Base-by-base conservation (phyloP, 306 rosid species). In the Quercus parvula region DNA sequence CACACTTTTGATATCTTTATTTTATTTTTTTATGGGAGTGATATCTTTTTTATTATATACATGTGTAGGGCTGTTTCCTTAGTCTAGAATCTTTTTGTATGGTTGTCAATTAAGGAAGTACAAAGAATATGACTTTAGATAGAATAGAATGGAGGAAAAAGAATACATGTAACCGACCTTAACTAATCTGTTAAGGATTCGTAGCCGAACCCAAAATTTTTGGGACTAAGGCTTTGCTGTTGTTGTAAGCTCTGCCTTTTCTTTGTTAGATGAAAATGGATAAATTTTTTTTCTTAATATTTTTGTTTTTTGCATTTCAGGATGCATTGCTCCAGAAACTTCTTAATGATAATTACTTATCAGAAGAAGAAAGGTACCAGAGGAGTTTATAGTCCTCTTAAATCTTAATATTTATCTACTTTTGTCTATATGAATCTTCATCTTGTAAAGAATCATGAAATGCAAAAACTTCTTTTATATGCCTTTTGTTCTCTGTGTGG, bases 281-380 rank as follows among this genome's bases (percentile, higher is more conserved):
- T 33, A 56, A 78, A 28, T 64, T 19, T 56, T 6, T 63, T 18
- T 70, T 63, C 24, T 70, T 83, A 63, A 55, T 31, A 15, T 78
- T 6, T 9, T 38, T 71, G 56, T 69, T 85, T 79, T 49, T 76
- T 70, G 77, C 73, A 78, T 80, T 86, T 76, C 91, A 94, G 99
- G 97, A 94, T 84, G 91, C 90, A 24, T 83, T 92, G 87, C 97
- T 94, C 61, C 94, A 87, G 89, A 94, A 84, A 66, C 97, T 94
- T 91, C 70, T 92, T 4, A 76, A 55, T 55, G 92, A 87, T 64
- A 61, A 81, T 73, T 91, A 76, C 84, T 84, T 91, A 89, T 82
- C 97, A 57, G 92, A 92, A 46, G 90, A 88, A 73, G 99, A 94
- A 87, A 92, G 97, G 99, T 91, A 35, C 5, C 38, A 76, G 82